Evolutionary conservation across 441 rosid genomes (phyloP).

Genomic region (Geranium incanum): DNA sequence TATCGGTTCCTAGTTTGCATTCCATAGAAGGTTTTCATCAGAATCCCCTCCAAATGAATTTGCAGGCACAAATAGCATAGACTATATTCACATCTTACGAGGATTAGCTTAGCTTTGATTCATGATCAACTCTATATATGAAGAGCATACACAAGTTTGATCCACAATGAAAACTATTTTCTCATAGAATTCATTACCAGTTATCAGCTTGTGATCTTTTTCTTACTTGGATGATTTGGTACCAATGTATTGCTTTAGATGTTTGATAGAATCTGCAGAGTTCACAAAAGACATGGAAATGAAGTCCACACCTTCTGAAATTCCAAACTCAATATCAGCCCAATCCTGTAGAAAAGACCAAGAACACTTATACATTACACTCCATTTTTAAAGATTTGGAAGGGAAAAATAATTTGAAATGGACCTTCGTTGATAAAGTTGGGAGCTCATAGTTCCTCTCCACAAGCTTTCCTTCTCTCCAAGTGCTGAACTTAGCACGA

Average conservation of each 20-base stretch:
- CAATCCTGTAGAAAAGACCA: constrained; percentile 42
- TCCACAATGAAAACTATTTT: background rate
- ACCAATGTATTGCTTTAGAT: constrained; percentile 48
- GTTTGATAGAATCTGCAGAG: constrained; percentile 42
- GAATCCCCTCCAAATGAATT: no score
- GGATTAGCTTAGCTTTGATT: no score
- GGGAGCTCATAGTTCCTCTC: constrained; percentile 43
- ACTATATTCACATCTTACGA: no score
- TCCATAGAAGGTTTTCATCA: no score
- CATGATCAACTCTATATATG: background rate
- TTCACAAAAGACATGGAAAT: constrained; percentile 63
- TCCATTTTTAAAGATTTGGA: no score
- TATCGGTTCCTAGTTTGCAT: no score
- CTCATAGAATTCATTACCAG: background rate
- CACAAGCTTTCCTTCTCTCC: constrained; percentile 64
- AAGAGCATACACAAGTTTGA: background rate
- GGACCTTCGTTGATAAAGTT: constrained; percentile 52
- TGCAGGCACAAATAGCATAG: no score
- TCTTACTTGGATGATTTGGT: constrained; percentile 47
- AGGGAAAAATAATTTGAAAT: background rate
- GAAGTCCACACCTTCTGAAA: constrained; percentile 60
- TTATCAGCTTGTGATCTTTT: background rate
- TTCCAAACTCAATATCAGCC: constrained; percentile 59
- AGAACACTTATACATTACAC: background rate
- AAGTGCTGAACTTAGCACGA: constrained; percentile 60